Percentiles rank a stretch among this genome's conserved stretches.
phyloP scores from a whole-genome alignment of 768 basidiomycete species.

The Boletus sp. region DNA sequence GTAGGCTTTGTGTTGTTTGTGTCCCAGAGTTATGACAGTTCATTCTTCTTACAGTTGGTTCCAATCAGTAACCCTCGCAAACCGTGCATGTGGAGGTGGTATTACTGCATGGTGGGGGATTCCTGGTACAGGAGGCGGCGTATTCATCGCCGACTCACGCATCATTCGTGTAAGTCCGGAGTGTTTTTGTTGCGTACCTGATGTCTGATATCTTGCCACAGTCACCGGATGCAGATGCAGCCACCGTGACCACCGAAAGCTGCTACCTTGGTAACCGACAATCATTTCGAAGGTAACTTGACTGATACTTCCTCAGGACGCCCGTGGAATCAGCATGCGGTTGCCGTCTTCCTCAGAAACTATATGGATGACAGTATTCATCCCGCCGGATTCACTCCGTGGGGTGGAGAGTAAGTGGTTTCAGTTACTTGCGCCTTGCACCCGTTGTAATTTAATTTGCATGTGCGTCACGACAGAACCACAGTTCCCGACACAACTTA shows the following conservation, averaged over 20 bases:
- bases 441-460: neutral
- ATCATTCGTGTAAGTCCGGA: constrained; percentile 51
- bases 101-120: constrained; percentile 65
- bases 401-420: constrained; percentile 26
- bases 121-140: constrained; percentile 41
- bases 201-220: constrained; percentile 17
- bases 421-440: neutral
- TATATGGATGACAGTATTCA: constrained; percentile 58
- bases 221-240: constrained; percentile 60
- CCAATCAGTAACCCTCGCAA: constrained; percentile 54
- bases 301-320: constrained; percentile 29
- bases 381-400: constrained; percentile 52
- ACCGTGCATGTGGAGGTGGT: constrained; percentile 63
- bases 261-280: constrained; percentile 49
- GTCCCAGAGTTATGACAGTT: neutral
- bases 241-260: constrained; percentile 39
- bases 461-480: constrained; percentile 38
- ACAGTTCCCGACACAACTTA: constrained; percentile 52
- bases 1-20: constrained; percentile 1
- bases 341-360: constrained; percentile 51
- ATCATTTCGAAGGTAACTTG: neutral
- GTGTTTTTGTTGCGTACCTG: neutral
- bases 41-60: constrained; percentile 46
- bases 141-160: constrained; percentile 52
- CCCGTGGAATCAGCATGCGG: constrained; percentile 62